Evolutionary conservation across 352 stramenopile genomes (phyloP).

Genomic region (Aphanomyces invadans): DNA sequence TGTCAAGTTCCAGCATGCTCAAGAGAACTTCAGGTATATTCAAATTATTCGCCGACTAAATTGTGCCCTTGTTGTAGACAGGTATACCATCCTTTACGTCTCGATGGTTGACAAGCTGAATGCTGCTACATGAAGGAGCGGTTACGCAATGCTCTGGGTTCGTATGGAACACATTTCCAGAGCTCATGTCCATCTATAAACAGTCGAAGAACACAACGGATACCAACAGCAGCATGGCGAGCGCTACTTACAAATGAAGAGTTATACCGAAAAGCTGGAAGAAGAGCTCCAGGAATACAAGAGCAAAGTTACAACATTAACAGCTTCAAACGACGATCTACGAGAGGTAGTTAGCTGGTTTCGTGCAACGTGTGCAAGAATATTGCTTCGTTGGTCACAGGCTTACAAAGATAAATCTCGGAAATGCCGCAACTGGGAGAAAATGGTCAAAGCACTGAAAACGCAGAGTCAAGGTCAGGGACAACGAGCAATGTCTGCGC

Average conservation of each 20-base stretch:
- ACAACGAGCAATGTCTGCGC: slow-evolving; percentile 23
- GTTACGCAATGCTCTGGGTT: slow-evolving; percentile 44
- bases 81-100: slow-evolving; percentile 26
- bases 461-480: slow-evolving; percentile 32
- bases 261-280: slow-evolving; percentile 77
- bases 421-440: slow-evolving; percentile 84
- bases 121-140: slow-evolving; percentile 50
- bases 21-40: slow-evolving; percentile 67
- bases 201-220: slow-evolving; percentile 71
- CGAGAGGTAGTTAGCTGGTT: slow-evolving; percentile 40
- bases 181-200: too few species aligned
- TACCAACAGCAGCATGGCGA: slow-evolving; percentile 77
- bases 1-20: slow-evolving; percentile 66
- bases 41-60: not conserved
- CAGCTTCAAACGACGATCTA: slow-evolving; percentile 66
- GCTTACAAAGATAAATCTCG: slow-evolving; percentile 82
- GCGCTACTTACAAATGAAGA: slow-evolving; percentile 84
- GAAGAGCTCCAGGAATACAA: slow-evolving; percentile 74
- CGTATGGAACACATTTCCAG: too few species aligned
- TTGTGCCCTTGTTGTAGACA: slow-evolving; percentile 36
- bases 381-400: slow-evolving; percentile 28
- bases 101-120: too few species aligned
- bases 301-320: slow-evolving; percentile 62
- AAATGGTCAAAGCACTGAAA: slow-evolving; percentile 43
- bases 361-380: not conserved